Evolutionary conservation across 225 moss, liverwort and hornwort genomes (phyloP), one percentile per base, ranked within the genome.

Genomic region (Ulota crispa): DNA sequence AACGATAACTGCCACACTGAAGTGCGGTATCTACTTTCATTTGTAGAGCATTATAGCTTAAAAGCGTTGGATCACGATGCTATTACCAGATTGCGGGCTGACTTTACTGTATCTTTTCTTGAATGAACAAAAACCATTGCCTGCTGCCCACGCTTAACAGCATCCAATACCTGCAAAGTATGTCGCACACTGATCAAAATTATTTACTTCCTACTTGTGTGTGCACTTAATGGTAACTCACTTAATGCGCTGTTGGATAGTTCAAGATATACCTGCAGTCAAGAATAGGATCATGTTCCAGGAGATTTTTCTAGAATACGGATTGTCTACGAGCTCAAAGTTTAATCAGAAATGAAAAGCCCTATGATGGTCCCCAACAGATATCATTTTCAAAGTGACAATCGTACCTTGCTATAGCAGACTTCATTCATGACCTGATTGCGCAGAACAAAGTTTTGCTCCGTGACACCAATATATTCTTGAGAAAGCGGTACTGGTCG

Each of bases 91-190:
- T 85, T 95, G 45, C 95, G 93, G 68, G 94, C 98, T 85, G 98
- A 94, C 85, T 98, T 98, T n/a, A 94, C 93, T 32, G 95, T 98
- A 75, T 98, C 98, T 79, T 98, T 98, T 43, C 98, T 91, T 70
- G 98, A 95, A 77, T 98, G 93, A 80, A 98, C 98, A 86, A 98
- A 98, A 30, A 98, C 81, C 95, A 98, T 94, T 57, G 98, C 94
- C 76, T 98, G 98, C 76, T 95, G 93, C 42, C 92, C 94, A 71
- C 88, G 85, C 80, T 92, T 98, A 47, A 98, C 81, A 75, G 98
- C 89, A 72, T 98, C 98, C 86, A 95, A 62, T 57, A 98, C 86
- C 97, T 97, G 82, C 69, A 59, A 86, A 64, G 65, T 31, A 81
- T 27, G 53, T 28, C 47, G 56, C 41, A 31, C 31, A 77, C 18